Evolutionary conservation across 345 rosid species (phyloP).

Genomic region (Syzygium aqueum): DNA sequence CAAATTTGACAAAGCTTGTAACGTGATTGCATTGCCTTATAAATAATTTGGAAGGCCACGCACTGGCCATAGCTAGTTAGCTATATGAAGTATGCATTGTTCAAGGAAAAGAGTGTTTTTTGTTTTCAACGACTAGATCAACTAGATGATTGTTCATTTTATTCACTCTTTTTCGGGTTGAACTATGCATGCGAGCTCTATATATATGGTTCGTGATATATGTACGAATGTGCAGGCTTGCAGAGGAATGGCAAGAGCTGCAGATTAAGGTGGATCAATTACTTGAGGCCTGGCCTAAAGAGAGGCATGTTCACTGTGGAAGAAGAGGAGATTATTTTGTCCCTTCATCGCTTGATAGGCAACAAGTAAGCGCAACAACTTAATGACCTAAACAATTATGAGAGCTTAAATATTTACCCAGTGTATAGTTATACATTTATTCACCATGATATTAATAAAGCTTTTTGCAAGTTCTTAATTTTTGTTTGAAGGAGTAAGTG

Average conservation of each 20-base stretch:
- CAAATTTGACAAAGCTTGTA: neutral
- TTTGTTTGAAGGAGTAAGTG: neutral
- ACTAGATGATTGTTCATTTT: neutral
- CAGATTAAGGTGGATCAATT: conserved; percentile 91
- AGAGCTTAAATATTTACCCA: neutral
- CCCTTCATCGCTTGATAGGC: conserved; percentile 65
- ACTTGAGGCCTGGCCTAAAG: conserved; percentile 81
- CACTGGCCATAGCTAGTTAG: neutral
- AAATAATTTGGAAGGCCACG: neutral
- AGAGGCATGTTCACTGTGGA: conserved; percentile 46
- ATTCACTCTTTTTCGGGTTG: neutral
- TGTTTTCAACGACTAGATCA: neutral
- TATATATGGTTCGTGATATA: neutral
- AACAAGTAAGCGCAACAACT: conserved; percentile 57
- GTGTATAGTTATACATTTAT: neutral
- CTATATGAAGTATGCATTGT: neutral
- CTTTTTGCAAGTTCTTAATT: neutral
- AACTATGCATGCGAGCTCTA: neutral
- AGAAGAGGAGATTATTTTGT: conserved; percentile 65
- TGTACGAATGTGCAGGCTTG: conserved; percentile 36
- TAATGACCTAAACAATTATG: neutral
- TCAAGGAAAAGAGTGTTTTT: neutral
- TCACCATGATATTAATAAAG: neutral
- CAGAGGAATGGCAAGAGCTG: conserved; percentile 95
- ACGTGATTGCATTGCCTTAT: neutral